Evolutionary conservation across 2,329 filamentous ascomycete genomes (phyloP), one percentile per base, ranked within the genome.

Genomic region (Chalaropsis thielavioides): DNA sequence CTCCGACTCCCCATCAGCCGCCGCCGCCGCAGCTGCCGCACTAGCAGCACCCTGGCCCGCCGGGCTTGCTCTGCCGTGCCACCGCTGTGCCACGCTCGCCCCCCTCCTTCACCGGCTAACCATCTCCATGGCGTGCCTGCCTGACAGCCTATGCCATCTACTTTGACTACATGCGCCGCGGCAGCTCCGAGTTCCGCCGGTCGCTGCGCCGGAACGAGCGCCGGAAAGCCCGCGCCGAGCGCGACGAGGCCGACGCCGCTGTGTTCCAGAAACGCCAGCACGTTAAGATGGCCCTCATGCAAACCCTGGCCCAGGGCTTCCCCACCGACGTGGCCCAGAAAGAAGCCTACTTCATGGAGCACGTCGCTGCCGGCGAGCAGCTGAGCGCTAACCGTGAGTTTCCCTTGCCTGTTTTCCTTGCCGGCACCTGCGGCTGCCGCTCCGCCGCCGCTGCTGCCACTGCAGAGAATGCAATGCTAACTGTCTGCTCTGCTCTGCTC

Each of bases 311-410:
- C 66, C 91, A 95, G 76, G 94, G 92, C 66, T 96, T 95, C 82
- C 94, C 94, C 61, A 81, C 82, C 54, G 90, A 91, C 72, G 85
- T 92, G 43, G 92, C 97, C 75, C 91, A 96, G 79, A 91, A 90
- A 75, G 94, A 99, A 80, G 83, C 85, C 68, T 99, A 90, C 80
- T 99, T 99, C 78, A 95, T 97, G 84, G 86, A 90, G 74, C 90
- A 96, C 77, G 91, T 99, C 69, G 89, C 91, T 71, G 81, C 85
- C 73, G 94, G 94, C 73, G 94, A 99, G 81, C 78, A 82, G 64
- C 81, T 96, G 73, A 89, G 87, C 73, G 80, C 84, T 71, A 88
- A 95, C 76, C 89, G 91, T 94, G 83, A 75, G 83, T 77, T 62
- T n/a, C 17, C 49, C 49, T 65, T 58, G 35, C 27, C 13, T 64